These are phyloP conservation scores for Ceratocystis diversiconidia DNA, from an alignment of 2,329 filamentous ascomycete species.

Conservation along the genomic window DNA sequence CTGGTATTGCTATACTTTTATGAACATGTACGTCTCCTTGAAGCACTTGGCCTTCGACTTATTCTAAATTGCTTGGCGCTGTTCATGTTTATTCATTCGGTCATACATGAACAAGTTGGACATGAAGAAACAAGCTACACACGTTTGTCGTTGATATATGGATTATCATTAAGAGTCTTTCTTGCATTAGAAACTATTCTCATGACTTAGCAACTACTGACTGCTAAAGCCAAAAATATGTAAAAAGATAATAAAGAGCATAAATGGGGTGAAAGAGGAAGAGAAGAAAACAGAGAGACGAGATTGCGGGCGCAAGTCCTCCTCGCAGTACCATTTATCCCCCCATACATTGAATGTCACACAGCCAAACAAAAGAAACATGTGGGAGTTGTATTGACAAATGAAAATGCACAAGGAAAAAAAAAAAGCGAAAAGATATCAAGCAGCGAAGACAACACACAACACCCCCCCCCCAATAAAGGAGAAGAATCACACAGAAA, in stretches of 20 bases:
- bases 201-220: not conserved
- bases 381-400: constrained; percentile 3
- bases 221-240: not conserved
- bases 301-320: not conserved
- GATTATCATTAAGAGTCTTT: not conserved
- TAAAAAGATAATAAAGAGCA: not conserved
- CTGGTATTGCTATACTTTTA: constrained; percentile 1
- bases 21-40: not conserved
- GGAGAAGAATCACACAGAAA: not conserved
- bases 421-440: not conserved
- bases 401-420: constrained; percentile 1
- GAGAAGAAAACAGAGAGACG: not conserved
- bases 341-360: not conserved
- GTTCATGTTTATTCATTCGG: no score
- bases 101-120: no score
- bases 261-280: not conserved
- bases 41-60: not conserved
- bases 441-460: constrained; percentile 2
- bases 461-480: not conserved
- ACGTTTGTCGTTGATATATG: not conserved
- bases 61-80: no score
- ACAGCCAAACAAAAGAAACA: not conserved
- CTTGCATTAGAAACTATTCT: constrained; percentile 5
- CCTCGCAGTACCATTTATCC: not conserved
- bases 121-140: not conserved